phyloP scores from a whole-genome alignment of 495 filamentous ascomycete genomes.

The Aspergillus bertholletiae region DNA sequence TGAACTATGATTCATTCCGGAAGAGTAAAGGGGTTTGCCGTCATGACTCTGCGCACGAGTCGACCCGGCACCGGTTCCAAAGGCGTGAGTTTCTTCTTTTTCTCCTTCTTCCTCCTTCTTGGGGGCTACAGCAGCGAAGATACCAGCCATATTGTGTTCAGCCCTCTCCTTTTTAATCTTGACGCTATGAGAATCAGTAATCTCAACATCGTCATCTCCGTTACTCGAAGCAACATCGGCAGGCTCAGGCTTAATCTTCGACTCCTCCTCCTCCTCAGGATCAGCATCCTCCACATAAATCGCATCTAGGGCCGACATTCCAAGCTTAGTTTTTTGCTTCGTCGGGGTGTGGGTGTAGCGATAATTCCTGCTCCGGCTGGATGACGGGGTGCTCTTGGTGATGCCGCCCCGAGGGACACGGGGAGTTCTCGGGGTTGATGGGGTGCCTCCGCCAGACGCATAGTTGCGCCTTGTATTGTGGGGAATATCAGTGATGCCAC shows the following conservation, averaged over 20 bases:
- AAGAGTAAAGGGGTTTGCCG: background rate
- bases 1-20: background rate
- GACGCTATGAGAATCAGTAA: background rate
- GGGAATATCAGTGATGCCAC: conserved; percentile 10
- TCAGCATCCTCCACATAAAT: conserved; percentile 16
- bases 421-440: conserved; percentile 17
- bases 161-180: background rate
- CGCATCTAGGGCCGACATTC: conserved; percentile 10
- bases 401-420: conserved; percentile 11
- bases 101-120: background rate
- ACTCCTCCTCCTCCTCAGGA: background rate
- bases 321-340: background rate
- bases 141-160: background rate
- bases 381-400: conserved; percentile 8
- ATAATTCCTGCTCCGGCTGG: conserved; percentile 1
- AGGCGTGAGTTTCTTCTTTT: background rate
- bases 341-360: background rate
- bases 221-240: background rate
- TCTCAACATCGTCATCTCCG: background rate
- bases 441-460: conserved; percentile 2
- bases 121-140: no score
- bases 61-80: background rate
- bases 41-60: background rate
- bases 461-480: background rate
- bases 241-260: background rate